Evolutionary conservation across 352 stramenopile genomes (phyloP).

Genomic region (Globisporangium sylvaticum): DNA sequence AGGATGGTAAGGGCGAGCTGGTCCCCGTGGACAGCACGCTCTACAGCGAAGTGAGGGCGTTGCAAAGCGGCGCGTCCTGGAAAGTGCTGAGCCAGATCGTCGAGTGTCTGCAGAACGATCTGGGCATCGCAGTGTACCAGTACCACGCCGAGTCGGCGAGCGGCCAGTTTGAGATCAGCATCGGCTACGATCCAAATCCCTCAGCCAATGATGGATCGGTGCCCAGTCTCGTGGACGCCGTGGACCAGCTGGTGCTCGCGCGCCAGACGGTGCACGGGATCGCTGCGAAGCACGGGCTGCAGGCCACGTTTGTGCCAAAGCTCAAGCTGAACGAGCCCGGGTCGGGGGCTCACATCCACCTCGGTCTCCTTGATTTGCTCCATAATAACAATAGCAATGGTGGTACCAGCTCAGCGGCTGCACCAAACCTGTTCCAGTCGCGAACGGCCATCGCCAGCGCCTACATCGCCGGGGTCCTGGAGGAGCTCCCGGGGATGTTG

Average conservation of each 20-base stretch:
- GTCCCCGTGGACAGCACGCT: constrained; percentile 21
- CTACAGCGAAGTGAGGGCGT: constrained; percentile 24
- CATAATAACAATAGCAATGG: not conserved
- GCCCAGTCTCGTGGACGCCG: constrained; percentile 14
- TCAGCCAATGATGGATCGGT: not conserved
- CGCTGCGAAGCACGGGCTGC: constrained; percentile 15
- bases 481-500: constrained; percentile 20
- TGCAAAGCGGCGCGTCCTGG: constrained; percentile 21
- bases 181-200: constrained; percentile 5
- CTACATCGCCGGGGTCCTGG: constrained; percentile 22
- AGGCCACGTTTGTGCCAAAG: constrained; percentile 25
- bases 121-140: constrained; percentile 26
- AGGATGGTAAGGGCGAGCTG: not conserved
- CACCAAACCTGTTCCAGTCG: constrained; percentile 13
- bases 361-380: constrained; percentile 15
- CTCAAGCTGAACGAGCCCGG: constrained; percentile 15
- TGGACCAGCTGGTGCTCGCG: constrained; percentile 26
- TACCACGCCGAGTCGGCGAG: constrained; percentile 28
- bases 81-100: constrained; percentile 25
- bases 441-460: not conserved
- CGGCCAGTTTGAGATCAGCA: constrained; percentile 35
- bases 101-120: constrained; percentile 17
- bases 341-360: constrained; percentile 21
- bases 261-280: constrained; percentile 23
- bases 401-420: not conserved